These are phyloP conservation scores for Ceratobasidium sp. DNA, from an alignment of 1,284 basidiomycete species.

Conservation along the genomic window DNA sequence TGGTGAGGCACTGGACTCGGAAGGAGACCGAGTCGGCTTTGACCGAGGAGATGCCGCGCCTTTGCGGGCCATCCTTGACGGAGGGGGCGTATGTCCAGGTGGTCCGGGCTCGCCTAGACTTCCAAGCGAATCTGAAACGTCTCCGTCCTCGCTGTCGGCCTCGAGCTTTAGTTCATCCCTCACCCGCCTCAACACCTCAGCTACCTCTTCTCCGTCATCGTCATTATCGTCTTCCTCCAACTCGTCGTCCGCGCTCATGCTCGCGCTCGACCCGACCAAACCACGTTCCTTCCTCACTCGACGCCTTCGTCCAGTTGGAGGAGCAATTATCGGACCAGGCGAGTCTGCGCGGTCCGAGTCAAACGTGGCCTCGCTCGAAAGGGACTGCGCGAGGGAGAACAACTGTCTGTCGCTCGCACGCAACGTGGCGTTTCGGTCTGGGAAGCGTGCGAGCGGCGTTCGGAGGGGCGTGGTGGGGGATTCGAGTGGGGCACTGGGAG, in stretches of 20 bases:
- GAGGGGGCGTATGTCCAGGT: conserved; percentile 31
- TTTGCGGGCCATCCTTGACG: conserved; percentile 29
- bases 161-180: conserved; percentile 39
- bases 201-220: conserved; percentile 41
- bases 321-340: conserved; percentile 6
- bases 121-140: conserved; percentile 33
- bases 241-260: conserved; percentile 35
- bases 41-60: conserved; percentile 24
- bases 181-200: conserved; percentile 30
- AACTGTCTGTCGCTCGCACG: conserved; percentile 21
- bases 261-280: conserved; percentile 3
- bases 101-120: conserved; percentile 12
- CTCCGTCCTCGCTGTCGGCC: conserved; percentile 32
- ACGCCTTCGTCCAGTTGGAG: conserved; percentile 19
- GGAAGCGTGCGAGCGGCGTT: conserved; percentile 23
- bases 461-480: conserved; percentile 31
- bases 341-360: conserved; percentile 36
- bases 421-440: conserved; percentile 32
- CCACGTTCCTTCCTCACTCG: conserved; percentile 24
- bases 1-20: conserved; percentile 8
- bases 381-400: conserved; percentile 24
- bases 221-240: conserved; percentile 40
- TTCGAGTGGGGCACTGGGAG: neutral
- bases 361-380: conserved; percentile 27
- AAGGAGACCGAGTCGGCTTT: neutral